Conservation (phyloP, 345 rosid species). For the Salix suchowensis region DNA sequence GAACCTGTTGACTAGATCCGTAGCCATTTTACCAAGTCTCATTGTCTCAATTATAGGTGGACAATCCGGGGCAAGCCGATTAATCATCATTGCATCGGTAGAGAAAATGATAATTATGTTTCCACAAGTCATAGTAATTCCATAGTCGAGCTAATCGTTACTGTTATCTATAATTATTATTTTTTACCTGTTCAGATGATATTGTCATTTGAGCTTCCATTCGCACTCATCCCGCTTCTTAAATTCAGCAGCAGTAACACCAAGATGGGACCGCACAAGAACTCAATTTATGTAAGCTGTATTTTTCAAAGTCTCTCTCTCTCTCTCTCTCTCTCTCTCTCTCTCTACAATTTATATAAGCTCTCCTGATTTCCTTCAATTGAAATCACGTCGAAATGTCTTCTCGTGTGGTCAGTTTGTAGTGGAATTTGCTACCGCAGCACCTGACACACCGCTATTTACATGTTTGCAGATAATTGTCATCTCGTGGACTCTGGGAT, state of each 20-base stretch:
- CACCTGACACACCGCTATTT: neutral
- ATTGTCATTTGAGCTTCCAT: slow-evolving; percentile 69
- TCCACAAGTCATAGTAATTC: no score
- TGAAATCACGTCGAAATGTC: neutral
- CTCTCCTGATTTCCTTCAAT: no score
- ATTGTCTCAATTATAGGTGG: slow-evolving; percentile 58
- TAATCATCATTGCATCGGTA: slow-evolving; percentile 66
- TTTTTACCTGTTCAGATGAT: slow-evolving; percentile 43
- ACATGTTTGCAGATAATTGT: slow-evolving; percentile 36
- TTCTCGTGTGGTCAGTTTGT: no score
- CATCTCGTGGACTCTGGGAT: slow-evolving; percentile 53
- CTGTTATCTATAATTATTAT: no score
- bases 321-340: no score
- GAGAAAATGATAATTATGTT: neutral
- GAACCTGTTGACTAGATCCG: slow-evolving; percentile 50
- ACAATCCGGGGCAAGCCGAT: slow-evolving; percentile 48
- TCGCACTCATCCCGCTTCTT: slow-evolving; percentile 63
- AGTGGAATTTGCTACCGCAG: no score
- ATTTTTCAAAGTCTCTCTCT: neutral
- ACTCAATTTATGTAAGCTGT: slow-evolving; percentile 44
- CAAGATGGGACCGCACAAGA: slow-evolving; percentile 70
- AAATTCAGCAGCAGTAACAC: slow-evolving; percentile 60
- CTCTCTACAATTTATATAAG: no score
- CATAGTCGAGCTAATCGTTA: no score
- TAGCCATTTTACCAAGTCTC: slow-evolving; percentile 62